Evolutionary conservation across 78 protist species (phyloP).

Genomic region (Acrasis kona): DNA sequence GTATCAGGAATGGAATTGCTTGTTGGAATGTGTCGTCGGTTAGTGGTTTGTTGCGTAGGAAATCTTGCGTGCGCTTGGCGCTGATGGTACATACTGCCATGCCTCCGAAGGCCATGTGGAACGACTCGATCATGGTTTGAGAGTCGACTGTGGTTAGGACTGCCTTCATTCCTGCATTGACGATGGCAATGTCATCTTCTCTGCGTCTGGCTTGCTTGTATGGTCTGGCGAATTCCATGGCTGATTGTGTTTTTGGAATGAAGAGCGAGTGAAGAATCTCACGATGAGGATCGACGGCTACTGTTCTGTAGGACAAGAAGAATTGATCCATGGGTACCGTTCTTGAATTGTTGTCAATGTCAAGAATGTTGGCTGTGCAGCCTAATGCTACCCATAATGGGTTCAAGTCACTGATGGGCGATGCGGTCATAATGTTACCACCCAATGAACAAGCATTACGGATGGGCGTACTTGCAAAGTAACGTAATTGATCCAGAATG

Average conservation of each 20-base stretch:
- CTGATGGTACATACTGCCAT: conserved; percentile 18
- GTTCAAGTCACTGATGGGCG: conserved; percentile 77
- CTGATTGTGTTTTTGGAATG: conserved; percentile 42
- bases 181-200: conserved; percentile 88
- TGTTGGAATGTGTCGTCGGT: background rate
- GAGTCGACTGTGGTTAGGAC: background rate
- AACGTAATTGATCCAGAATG: conserved; percentile 44
- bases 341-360: background rate
- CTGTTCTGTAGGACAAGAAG: conserved; percentile 44
- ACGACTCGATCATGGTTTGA: background rate
- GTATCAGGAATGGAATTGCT: background rate
- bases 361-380: background rate
- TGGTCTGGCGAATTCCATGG: conserved; percentile 37
- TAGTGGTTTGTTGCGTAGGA: background rate
- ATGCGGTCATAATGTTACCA: conserved; percentile 75
- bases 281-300: no score
- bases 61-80: background rate
- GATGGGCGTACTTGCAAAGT: conserved; percentile 77
- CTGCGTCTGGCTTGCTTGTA: conserved; percentile 67
- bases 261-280: no score
- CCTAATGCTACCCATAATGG: conserved; percentile 60
- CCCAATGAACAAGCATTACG: conserved; percentile 76
- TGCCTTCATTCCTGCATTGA: conserved; percentile 56
- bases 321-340: background rate
- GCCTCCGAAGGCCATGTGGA: conserved; percentile 42